These are phyloP conservation scores for Metarhizium robertsii DNA, from an alignment of 2,329 filamentous ascomycete genomes.

Conservation along the genomic window DNA sequence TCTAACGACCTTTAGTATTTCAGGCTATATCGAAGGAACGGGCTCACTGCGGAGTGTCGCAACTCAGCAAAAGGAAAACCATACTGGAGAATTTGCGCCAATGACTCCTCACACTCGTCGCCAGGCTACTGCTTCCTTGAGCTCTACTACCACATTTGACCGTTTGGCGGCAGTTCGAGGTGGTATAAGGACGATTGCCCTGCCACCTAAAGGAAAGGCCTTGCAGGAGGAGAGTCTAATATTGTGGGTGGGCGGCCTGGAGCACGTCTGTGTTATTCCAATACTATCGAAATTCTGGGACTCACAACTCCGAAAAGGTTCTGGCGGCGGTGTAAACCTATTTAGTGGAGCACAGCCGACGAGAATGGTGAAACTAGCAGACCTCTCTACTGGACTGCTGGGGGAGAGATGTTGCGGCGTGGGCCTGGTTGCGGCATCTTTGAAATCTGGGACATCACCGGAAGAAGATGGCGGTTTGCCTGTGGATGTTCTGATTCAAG, in stretches of 20 bases:
- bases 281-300: slow-evolving; percentile 50
- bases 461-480: slow-evolving; percentile 32
- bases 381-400: slow-evolving; percentile 43
- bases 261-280: slow-evolving; percentile 49
- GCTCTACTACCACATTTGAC: slow-evolving; percentile 35
- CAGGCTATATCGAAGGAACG: slow-evolving; percentile 52
- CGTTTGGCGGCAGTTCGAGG: slow-evolving; percentile 42
- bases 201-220: slow-evolving; percentile 33
- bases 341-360: slow-evolving; percentile 46
- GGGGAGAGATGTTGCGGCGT: slow-evolving; percentile 49
- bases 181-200: slow-evolving; percentile 39
- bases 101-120: slow-evolving; percentile 55
- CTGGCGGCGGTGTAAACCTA: slow-evolving; percentile 41
- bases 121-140: slow-evolving; percentile 37
- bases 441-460: slow-evolving; percentile 11
- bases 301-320: slow-evolving; percentile 42
- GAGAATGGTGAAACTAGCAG: slow-evolving; percentile 45
- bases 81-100: slow-evolving; percentile 45
- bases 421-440: slow-evolving; percentile 31
- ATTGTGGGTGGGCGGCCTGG: slow-evolving; percentile 46
- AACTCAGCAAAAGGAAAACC: slow-evolving; percentile 24
- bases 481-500: slow-evolving; percentile 44
- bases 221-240: slow-evolving; percentile 44
- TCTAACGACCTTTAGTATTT: slow-evolving; percentile 46
- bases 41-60: slow-evolving; percentile 38